Conservation (phyloP, 768 basidiomycete species). For the Dentipellis sp. region DNA sequence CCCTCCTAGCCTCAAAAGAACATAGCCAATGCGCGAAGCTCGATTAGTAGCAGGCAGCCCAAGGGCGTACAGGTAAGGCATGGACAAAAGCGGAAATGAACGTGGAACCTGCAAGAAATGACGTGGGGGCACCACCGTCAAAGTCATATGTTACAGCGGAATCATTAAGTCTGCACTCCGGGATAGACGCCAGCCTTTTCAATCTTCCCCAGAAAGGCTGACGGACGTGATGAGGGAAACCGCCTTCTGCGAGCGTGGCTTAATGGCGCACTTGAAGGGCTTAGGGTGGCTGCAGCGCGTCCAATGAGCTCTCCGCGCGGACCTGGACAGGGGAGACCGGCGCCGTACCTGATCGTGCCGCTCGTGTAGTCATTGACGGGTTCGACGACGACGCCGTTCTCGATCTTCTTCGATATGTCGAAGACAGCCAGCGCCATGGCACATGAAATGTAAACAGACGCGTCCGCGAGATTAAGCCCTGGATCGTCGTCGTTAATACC, state of each 20-base stretch:
- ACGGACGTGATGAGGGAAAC: neutral
- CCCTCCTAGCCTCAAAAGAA: no score
- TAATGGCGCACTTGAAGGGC: neutral
- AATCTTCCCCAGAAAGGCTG: neutral
- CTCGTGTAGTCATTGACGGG: neutral
- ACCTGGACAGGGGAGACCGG: neutral
- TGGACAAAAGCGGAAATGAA: neutral
- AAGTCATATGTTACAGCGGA: neutral
- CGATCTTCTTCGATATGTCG: neutral
- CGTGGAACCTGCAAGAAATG: neutral
- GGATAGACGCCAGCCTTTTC: neutral
- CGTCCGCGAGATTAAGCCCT: slow-evolving; percentile 12
- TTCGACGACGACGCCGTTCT: neutral
- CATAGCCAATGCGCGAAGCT: no score
- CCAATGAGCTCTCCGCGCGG: neutral
- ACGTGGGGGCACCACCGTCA: neutral
- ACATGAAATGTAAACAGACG: slow-evolving; percentile 12
- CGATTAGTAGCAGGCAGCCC: no score
- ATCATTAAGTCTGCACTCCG: neutral
- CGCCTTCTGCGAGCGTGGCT: neutral
- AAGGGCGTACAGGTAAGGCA: no score
- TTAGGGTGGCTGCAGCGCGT: neutral
- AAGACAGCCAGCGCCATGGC: slow-evolving; percentile 8
- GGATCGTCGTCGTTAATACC: slow-evolving; percentile 9
- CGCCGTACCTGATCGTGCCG: slow-evolving; percentile 9